Evolutionary conservation across 1,139 yeast genomes (phyloP).

Genomic region (Pichia terricola): DNA sequence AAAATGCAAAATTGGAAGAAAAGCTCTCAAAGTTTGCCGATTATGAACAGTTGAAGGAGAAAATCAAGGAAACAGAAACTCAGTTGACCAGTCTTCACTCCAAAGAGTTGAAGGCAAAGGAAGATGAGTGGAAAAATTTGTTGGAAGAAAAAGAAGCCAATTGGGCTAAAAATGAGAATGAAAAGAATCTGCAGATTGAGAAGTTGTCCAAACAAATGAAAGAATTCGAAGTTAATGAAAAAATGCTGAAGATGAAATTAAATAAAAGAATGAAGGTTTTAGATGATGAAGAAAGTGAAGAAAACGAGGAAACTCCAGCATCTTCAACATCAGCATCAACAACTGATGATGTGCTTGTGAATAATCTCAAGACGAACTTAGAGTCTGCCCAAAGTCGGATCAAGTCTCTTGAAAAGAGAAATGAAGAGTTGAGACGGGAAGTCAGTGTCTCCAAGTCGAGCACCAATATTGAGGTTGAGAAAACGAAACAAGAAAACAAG

Average conservation of each 20-base stretch:
- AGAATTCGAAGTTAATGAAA: conserved; percentile 46
- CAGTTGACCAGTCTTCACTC: conserved; percentile 26
- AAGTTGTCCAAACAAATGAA: conserved; percentile 41
- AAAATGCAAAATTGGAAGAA: conserved; percentile 48
- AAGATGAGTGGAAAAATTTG: conserved; percentile 48
- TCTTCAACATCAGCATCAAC: no score
- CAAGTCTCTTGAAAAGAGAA: conserved; percentile 66
- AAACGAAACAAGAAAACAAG: conserved; percentile 23
- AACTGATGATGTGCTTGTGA: conserved; percentile 18
- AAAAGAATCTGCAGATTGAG: conserved; percentile 34
- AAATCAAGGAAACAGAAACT: conserved; percentile 42
- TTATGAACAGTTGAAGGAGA: conserved; percentile 63
- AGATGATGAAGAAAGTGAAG: conserved; percentile 2
- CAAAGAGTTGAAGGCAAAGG: conserved; percentile 38
- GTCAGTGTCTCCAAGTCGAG: conserved; percentile 45
- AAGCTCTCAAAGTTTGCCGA: conserved; percentile 62
- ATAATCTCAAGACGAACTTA: conserved; percentile 61
- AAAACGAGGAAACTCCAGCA: background rate
- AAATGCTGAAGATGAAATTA: conserved; percentile 43
- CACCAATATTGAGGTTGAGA: conserved; percentile 30
- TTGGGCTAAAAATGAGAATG: conserved; percentile 45
- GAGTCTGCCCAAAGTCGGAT: conserved; percentile 64
- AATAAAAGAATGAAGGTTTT: conserved; percentile 42
- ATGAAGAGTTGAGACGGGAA: conserved; percentile 62
- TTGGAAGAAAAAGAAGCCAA: conserved; percentile 56